phyloP scores from a whole-genome alignment of 225 moss, liverwort and hornwort species.

The Thuidium tamariscinum region DNA sequence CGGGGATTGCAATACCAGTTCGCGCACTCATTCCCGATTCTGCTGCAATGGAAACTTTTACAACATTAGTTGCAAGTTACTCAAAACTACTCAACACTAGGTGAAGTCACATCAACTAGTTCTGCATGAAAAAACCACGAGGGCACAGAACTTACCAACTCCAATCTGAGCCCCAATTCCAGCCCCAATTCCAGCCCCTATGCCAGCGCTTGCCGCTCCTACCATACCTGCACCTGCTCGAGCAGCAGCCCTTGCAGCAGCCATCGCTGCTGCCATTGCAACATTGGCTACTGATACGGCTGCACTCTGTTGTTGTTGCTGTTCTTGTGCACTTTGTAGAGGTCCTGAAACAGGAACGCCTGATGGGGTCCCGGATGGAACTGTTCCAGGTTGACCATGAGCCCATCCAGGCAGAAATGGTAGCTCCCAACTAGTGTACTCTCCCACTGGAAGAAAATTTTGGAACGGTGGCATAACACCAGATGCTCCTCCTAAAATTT shows the following conservation, averaged over 20 bases:
- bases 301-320: slow-evolving; percentile 48
- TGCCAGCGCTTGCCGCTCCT: slow-evolving; percentile 37
- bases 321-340: slow-evolving; percentile 43
- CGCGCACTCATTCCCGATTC: slow-evolving; percentile 38
- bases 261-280: slow-evolving; percentile 72
- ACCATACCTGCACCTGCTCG: slow-evolving; percentile 59
- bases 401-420: slow-evolving; percentile 74
- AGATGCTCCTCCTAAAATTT: slow-evolving; percentile 33
- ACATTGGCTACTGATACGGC: slow-evolving; percentile 49
- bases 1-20: slow-evolving; percentile 42
- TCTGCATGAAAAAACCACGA: neutral
- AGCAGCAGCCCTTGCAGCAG: slow-evolving; percentile 64
- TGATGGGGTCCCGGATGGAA: slow-evolving; percentile 27
- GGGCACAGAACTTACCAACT: slow-evolving; percentile 10
- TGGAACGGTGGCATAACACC: slow-evolving; percentile 43
- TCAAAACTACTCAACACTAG: neutral
- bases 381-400: slow-evolving; percentile 52
- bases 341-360: slow-evolving; percentile 20
- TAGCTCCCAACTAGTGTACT: slow-evolving; percentile 71
- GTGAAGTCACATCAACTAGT: neutral
- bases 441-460: slow-evolving; percentile 55
- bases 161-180: slow-evolving; percentile 41
- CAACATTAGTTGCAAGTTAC: neutral
- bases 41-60: slow-evolving; percentile 7
- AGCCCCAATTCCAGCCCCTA: slow-evolving; percentile 43